Conservation (phyloP, 2,329 filamentous ascomycete genomes). For the Amauroascus verrucosus region DNA sequence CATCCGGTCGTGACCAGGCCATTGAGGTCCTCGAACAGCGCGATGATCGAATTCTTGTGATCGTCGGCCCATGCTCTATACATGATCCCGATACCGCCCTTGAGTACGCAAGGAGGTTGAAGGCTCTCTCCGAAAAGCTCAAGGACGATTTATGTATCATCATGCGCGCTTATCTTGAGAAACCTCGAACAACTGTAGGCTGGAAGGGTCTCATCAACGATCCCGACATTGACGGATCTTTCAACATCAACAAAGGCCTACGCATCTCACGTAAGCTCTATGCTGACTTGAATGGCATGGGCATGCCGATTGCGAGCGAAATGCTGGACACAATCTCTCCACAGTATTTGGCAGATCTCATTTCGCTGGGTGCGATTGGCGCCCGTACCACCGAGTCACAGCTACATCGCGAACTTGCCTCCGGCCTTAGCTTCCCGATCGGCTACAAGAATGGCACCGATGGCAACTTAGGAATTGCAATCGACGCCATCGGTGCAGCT, state of each 20-base stretch:
- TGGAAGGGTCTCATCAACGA: conserved; percentile 99
- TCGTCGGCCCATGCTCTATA: conserved; percentile 93
- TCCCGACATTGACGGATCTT: conserved; percentile 92
- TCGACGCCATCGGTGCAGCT: conserved; percentile 81
- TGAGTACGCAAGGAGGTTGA: conserved; percentile 76
- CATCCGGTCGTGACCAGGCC: conserved; percentile 43
- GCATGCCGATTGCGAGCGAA: conserved; percentile 92
- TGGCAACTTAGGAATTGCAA: conserved; percentile 77
- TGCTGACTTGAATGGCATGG: conserved; percentile 71
- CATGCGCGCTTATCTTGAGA: conserved; percentile 98
- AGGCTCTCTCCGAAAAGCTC: conserved; percentile 67
- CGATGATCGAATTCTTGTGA: conserved; percentile 80
- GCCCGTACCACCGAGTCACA: conserved; percentile 95
- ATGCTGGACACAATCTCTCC: conserved; percentile 99
- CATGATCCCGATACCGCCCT: conserved; percentile 83
- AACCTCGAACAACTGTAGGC: conserved; percentile 93
- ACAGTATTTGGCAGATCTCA: conserved; percentile 92
- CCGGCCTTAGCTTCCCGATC: conserved; percentile 90
- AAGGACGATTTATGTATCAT: conserved; percentile 77
- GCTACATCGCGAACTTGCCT: conserved; percentile 89
- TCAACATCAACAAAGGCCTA: conserved; percentile 98
- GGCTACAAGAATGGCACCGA: conserved; percentile 99
- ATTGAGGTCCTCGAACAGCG: conserved; percentile 63
- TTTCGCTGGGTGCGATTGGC: conserved; percentile 90
- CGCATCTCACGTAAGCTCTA: conserved; percentile 88